Base-by-base conservation (phyloP, 2,329 filamentous ascomycete species). In the Colletotrichum plurivorum region DNA sequence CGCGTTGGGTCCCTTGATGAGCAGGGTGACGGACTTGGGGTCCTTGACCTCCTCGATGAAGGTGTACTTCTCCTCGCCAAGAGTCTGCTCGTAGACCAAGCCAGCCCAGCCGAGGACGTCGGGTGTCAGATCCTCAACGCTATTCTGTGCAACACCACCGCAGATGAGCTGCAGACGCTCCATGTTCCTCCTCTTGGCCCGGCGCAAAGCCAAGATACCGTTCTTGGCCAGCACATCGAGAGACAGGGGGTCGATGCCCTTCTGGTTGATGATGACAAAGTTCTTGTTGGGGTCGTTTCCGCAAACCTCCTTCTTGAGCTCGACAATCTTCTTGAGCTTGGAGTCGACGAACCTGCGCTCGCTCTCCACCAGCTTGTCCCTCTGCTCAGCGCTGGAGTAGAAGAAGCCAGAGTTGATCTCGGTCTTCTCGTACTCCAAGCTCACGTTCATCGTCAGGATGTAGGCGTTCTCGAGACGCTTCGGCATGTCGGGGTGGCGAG, bases 351-450 rank as follows among this genome's bases (percentile, higher is more conserved):
- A 98, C 71, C 93, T 90, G 72, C 96, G 92, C 85, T 99, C 96
- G 77, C 94, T 97, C 85, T 98, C 96, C 12, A 99, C 96, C 48
- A 99, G 90, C 87, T 98, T 99, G 77, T 98, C 96, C 73, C 96
- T 90, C 85, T 99, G 96, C 73, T 98, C 95, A 31, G 96, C 96
- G 78, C 92, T 97, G 43, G 93, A 97, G 85, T 99, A 99, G 88
- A 97, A 99, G 87, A 99, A 99, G 59, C 95, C 91, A 48, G 95
- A 98, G 89, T 99, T 99, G 82, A 99, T 97, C 83, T 99, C 96
- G 0, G 95, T 95, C 87, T 99, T 99, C 83, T 99, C 96, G 81
- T 99, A 99, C 81, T 99, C 96, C 71, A 99, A 85, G 80, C 94
- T 97, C 79, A 99, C 95, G 78, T 99, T 99, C 77, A 99, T 87